These are phyloP conservation scores for Neostapfia colusana DNA, from an alignment of 176 grass and related monocot genomes.

Conservation along the genomic window DNA sequence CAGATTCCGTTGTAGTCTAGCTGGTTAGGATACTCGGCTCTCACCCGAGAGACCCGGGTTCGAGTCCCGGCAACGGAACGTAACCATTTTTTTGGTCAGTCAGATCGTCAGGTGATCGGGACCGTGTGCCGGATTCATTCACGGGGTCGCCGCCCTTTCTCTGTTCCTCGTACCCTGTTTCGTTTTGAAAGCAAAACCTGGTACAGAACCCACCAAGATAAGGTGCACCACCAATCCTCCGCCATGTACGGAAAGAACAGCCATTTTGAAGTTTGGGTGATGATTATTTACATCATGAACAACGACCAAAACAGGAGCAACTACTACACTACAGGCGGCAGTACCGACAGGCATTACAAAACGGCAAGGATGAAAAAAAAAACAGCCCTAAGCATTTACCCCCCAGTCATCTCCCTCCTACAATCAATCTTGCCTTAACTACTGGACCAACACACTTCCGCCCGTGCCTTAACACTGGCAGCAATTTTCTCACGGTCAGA, in stretches of 20 bases:
- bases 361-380: too few relatives aligned
- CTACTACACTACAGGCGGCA: conserved; percentile 44
- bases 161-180: too few relatives aligned
- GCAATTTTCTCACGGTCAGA: conserved; percentile 33
- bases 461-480: conserved; percentile 32
- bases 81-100: too few relatives aligned
- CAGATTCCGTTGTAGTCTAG: conserved; percentile 33
- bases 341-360: too few relatives aligned
- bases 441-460: conserved; percentile 32
- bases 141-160: too few relatives aligned
- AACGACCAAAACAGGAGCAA: conserved; percentile 47
- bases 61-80: conserved; percentile 86
- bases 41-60: conserved; percentile 82
- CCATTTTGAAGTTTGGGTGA: conserved; percentile 11
- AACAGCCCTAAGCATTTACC: too few relatives aligned
- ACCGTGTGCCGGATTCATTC: too few relatives aligned
- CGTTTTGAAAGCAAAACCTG: too few relatives aligned
- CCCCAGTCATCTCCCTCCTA: conserved; percentile 31
- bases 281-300: conserved; percentile 48
- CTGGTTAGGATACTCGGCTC: conserved; percentile 87
- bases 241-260: neutral
- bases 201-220: too few relatives aligned
- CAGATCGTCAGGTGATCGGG: too few relatives aligned
- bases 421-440: conserved; percentile 30
- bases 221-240: too few relatives aligned